Percentiles rank a stretch among this genome's conserved stretches.
Evolutionary conservation across 2,329 filamentous ascomycete genomes (phyloP).

Genomic region (Aspergillus aculeatinus): DNA sequence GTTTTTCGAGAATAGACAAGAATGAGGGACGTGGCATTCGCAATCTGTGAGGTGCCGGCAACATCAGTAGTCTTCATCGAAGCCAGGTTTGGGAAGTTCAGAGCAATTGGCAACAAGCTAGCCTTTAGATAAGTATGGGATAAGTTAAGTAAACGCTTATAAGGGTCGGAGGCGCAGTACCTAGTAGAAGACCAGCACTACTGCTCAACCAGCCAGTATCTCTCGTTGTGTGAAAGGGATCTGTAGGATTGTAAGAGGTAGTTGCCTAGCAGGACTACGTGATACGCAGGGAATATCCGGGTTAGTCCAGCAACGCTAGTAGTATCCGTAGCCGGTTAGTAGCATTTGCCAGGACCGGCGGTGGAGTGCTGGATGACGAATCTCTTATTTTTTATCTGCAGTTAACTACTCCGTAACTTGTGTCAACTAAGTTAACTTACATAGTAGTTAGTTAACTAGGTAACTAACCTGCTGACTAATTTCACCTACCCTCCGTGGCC

Average conservation of each 20-base stretch:
- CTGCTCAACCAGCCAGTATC: neutral
- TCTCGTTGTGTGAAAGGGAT: neutral
- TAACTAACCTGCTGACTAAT: too few species aligned
- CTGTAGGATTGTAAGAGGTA: neutral
- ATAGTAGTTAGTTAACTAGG: too few species aligned
- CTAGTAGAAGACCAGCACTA: neutral
- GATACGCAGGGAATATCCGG: neutral
- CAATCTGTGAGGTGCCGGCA: neutral
- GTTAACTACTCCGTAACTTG: too few species aligned
- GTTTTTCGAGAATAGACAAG: neutral
- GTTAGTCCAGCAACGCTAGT: neutral
- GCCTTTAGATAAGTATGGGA: too few species aligned
- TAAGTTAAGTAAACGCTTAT: neutral
- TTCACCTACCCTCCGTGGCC: too few species aligned
- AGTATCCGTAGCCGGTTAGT: neutral
- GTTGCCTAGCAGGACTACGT: neutral
- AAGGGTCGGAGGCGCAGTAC: neutral
- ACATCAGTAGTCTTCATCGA: neutral
- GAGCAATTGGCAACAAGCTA: neutral
- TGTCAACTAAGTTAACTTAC: neutral
- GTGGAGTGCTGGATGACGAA: constrained; percentile 3
- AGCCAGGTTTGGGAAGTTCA: neutral
- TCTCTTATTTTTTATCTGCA: neutral
- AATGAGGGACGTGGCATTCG: neutral
- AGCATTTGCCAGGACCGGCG: neutral